A percentile compares a stretch with the other conserved stretches of the same genome.
phyloP scores from a whole-genome alignment of 2,329 filamentous ascomycete species.

The Exophiala aquamarina region DNA sequence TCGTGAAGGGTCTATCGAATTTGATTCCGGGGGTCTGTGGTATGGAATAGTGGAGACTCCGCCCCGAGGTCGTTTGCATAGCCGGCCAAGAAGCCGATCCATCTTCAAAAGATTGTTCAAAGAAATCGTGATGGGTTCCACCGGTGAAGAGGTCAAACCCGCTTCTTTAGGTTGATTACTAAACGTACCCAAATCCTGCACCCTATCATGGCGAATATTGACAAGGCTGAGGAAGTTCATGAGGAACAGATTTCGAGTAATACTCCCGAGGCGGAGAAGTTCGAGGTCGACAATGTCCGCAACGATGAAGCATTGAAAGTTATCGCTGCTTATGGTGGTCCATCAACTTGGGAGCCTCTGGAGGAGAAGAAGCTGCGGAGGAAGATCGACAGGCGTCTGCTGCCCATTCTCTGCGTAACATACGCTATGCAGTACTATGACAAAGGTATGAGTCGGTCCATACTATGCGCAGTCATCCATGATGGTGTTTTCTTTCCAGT shows the following conservation, averaged over 20 bases:
- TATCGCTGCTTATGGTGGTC: constrained; percentile 42
- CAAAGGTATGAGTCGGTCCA: constrained; percentile 3
- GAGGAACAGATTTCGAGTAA: neutral
- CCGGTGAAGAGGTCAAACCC: no score
- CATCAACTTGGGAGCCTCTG: constrained; percentile 42
- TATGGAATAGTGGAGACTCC: no score
- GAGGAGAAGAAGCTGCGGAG: constrained; percentile 39
- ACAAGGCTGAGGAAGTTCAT: neutral
- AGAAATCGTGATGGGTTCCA: no score
- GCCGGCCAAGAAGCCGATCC: no score
- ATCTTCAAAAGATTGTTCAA: no score
- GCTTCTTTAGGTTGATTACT: no score
- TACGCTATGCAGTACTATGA: constrained; percentile 50
- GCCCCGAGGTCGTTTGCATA: no score
- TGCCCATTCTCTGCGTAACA: constrained; percentile 52
- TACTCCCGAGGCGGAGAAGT: neutral
- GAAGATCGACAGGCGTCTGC: constrained; percentile 42
- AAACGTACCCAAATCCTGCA: no score
- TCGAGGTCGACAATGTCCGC: constrained; percentile 36
- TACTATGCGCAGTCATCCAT: no score
- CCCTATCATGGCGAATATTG: neutral
- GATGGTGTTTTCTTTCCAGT: no score
- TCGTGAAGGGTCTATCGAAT: no score
- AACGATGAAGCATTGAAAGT: constrained; percentile 44
- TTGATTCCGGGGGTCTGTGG: no score